A percentile compares a stretch with the other conserved stretches of the same genome.
Evolutionary conservation across 2,329 filamentous ascomycete genomes (phyloP).

Genomic region (Celoporthe dispersa): DNA sequence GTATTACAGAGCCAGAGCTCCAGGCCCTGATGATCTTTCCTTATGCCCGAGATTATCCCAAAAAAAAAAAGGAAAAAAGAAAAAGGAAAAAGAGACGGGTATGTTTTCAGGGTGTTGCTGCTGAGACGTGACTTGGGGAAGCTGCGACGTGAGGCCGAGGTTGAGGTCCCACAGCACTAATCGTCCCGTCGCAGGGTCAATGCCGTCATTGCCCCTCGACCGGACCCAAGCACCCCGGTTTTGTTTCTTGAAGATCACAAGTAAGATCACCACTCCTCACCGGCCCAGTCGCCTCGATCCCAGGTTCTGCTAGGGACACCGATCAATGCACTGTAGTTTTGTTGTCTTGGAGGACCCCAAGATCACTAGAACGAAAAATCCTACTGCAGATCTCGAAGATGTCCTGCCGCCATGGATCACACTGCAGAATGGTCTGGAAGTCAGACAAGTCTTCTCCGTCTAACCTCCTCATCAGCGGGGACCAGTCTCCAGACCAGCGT

Average conservation of each 20-base stretch:
- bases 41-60: background rate
- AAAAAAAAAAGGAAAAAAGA: background rate
- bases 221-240: background rate
- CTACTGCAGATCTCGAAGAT: background rate
- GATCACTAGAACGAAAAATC: background rate
- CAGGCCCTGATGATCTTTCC: background rate
- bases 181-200: background rate
- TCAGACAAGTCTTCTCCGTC: background rate
- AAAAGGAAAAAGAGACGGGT: too few relatives aligned
- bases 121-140: background rate
- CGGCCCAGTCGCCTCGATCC: background rate
- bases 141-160: constrained; percentile 4
- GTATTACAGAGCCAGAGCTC: background rate
- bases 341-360: too few relatives aligned
- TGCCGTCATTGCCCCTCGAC: constrained; percentile 5
- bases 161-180: background rate
- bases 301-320: background rate
- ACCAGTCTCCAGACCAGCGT: background rate
- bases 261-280: background rate
- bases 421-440: background rate
- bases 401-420: background rate
- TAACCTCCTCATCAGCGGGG: background rate
- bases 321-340: too few relatives aligned
- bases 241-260: background rate
- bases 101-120: background rate